These are phyloP conservation scores for Phoma sp. DNA, from an alignment of 2,329 filamentous ascomycete genomes.

Conservation along the genomic window DNA sequence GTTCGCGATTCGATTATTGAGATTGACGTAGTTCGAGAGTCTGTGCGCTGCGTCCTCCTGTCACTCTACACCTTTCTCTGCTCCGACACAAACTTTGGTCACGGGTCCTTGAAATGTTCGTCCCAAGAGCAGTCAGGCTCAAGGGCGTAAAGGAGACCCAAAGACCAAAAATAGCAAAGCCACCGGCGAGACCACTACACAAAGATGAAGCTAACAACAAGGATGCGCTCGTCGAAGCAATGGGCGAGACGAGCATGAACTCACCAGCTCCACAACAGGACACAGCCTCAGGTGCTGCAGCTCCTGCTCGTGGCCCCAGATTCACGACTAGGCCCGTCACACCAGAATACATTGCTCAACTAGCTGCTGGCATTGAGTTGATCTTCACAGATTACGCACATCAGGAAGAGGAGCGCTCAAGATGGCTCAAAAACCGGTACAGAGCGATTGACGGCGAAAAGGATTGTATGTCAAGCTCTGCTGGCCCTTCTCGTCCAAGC, in stretches of 20 bases:
- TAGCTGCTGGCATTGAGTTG: slow-evolving; percentile 41
- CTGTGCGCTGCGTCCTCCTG: slow-evolving; percentile 13
- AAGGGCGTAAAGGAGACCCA: slow-evolving; percentile 35
- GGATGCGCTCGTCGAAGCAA: slow-evolving; percentile 32
- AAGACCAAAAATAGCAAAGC: slow-evolving; percentile 16
- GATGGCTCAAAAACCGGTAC: slow-evolving; percentile 37
- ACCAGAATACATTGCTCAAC: slow-evolving; percentile 37
- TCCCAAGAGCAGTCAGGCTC: slow-evolving; percentile 42
- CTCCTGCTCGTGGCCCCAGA: slow-evolving; percentile 23
- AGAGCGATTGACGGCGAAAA: slow-evolving; percentile 32
- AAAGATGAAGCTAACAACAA: slow-evolving; percentile 21
- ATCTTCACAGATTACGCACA: slow-evolving; percentile 48
- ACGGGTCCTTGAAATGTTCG: slow-evolving; percentile 34
- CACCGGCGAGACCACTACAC: neutral
- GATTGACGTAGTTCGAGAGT: slow-evolving; percentile 22
- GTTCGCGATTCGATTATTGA: slow-evolving; percentile 7
- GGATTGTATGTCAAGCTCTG: slow-evolving; percentile 27
- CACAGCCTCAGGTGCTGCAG: slow-evolving; percentile 13
- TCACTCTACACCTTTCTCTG: neutral
- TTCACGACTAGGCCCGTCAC: slow-evolving; percentile 29
- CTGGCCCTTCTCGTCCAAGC: neutral
- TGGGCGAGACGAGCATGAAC: slow-evolving; percentile 32
- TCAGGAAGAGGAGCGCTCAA: slow-evolving; percentile 31
- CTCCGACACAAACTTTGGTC: neutral
- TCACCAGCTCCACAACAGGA: slow-evolving; percentile 23